A percentile compares a stretch with the other conserved stretches of the same genome.
These are phyloP conservation scores for Jatropha podagrica DNA, from an alignment of 441 rosid species.

Conservation along the genomic window DNA sequence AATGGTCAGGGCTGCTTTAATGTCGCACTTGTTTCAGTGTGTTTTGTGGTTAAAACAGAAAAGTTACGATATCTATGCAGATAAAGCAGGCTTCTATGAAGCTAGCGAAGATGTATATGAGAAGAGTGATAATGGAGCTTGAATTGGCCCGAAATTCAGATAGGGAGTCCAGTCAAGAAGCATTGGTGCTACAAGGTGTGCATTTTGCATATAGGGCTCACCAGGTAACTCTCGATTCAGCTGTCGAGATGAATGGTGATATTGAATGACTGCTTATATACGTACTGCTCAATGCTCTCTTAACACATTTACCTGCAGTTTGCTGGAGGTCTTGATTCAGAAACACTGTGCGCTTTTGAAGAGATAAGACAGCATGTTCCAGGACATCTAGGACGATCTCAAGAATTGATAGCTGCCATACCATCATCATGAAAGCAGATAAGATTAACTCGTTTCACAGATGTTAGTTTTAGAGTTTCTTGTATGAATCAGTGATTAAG, in stretches of 20 bases:
- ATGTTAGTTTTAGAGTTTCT: background rate
- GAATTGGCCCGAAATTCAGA: constrained; percentile 59
- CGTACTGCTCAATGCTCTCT: background rate
- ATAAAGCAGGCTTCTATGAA: constrained; percentile 70
- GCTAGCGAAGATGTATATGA: constrained; percentile 77
- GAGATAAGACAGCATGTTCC: constrained; percentile 78
- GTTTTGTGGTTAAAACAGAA: background rate
- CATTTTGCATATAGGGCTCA: constrained; percentile 79
- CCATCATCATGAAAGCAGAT: constrained; percentile 37
- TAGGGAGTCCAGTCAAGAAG: constrained; percentile 70
- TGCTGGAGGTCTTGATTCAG: constrained; percentile 93
- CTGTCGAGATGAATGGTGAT: background rate
- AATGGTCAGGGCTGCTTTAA: background rate
- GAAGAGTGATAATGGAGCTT: constrained; percentile 73
- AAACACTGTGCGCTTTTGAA: constrained; percentile 78
- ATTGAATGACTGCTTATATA: background rate
- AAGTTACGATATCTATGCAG: constrained; percentile 35
- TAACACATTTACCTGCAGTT: constrained; percentile 42
- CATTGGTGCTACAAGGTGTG: constrained; percentile 77
- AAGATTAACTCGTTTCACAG: background rate
- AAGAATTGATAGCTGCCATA: constrained; percentile 51
- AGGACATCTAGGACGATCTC: constrained; percentile 44
- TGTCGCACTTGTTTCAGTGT: background rate
- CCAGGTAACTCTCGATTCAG: constrained; percentile 51
- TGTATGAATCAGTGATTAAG: background rate